Base-by-base conservation (phyloP, 768 basidiomycete species). In the Nevesoporus exiguus region DNA sequence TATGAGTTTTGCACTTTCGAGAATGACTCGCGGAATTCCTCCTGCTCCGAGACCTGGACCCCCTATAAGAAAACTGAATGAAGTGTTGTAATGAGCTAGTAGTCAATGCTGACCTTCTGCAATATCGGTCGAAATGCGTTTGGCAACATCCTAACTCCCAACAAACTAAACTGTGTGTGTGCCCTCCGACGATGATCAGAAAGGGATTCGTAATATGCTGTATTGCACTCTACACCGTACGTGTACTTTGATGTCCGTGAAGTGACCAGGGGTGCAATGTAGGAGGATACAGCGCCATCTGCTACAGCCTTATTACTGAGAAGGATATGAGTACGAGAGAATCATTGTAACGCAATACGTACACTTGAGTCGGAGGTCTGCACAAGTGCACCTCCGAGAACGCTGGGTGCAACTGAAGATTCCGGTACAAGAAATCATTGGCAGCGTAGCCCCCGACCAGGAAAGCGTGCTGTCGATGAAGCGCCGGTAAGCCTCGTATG, bases 381-480 rank as follows among this genome's bases (percentile, higher is more conserved):
- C 73, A 71, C 8, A 82, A 60, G 14, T 69, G 67, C 7, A 80
- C 51, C 4, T 52, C 34, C 34, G 36, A 52, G 30, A 52, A 52
- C 24, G 36, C 27, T 10, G 51, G 25, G 2, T 67, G 61, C 17
- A 64, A 58, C 19, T 74, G 72, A 14, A 83, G 73, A 39, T 69
- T 64, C 9, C 60, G 54, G 44, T 74, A 78, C 15, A 81, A 61
- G 68, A 72, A 80, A 41, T 76, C 73, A 48, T 72, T 80, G 7
- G 77, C 74, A 1, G 75, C 74, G 56, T 79, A 80, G 0, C 78
- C 78, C 1, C 80, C 79, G 3, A 81, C 78, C 1, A 84, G 71
- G 40, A 79, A 74, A n/a, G 77, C 70, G 24, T 69, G 44, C 31
- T 33, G 9, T 11, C 31, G 9, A 33, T 30, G 30, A 10, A 30